Evolutionary conservation across 2,329 filamentous ascomycete species (phyloP), one percentile per base, ranked within the genome.

Genomic region (Verticillium nubilum): DNA sequence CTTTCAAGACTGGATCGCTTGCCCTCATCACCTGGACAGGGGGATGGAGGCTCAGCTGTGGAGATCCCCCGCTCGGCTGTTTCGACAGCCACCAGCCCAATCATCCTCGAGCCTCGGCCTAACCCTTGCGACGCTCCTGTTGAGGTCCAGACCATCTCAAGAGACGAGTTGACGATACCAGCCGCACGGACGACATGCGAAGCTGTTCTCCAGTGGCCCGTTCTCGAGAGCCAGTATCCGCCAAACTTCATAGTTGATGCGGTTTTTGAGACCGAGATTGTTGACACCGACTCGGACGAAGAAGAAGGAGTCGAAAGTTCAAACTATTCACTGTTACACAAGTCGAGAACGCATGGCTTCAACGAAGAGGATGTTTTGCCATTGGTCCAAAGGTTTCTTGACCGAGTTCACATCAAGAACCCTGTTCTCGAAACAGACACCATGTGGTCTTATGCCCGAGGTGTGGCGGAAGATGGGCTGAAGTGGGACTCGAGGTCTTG

Each of bases 401-500:
- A 56, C 13, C 33, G 28, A 1, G 54, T 56, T 3, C 54, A 56
- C 54, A 56, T 47, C 25, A 56, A 56, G 26, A 56, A 56, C 10
- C 54, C 54, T 2, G 25, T 56, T 28, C 25, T 56, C 25, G 54
- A 56, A 9, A 15, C 54, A 2, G 54, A 56, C 2, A 56, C 54
- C 2, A 17, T 56, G 2, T 56, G 54, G 54, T 42, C 33, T 2
- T 42, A 56, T 56, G 54, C 54, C 54, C 19, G 33, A 13, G 33
- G 54, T 19, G 54, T 56, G 17, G 54, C 33, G 15, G 54, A 56
- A 28, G 54, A 56, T 26, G 54, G 54, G 19, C 25, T 42, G 23
- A 56, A 50, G 23, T 71, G 70, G 69, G 65, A 66, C 50, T 66
- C 66, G 2, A 54, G 65, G 19, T 68, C 67, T 10, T 72, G 70